Conservation (phyloP, 2,329 filamentous ascomycete species). For the Penicillium sclerotiorum region DNA sequence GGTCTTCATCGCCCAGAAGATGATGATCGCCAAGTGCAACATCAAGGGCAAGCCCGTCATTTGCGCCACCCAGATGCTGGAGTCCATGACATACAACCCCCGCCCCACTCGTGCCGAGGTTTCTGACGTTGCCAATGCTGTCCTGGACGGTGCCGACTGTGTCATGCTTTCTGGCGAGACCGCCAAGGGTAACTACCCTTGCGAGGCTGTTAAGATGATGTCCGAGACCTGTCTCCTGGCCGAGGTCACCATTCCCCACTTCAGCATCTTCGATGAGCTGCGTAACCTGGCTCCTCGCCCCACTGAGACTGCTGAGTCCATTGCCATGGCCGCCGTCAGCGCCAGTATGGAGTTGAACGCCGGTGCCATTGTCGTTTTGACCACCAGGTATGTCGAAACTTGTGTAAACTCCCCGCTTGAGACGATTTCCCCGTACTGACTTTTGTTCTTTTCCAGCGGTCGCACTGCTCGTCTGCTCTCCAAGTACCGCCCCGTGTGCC, state of each 20-base stretch:
- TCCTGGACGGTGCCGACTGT: constrained; percentile 96
- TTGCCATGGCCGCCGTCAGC: constrained; percentile 94
- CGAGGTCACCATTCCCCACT: constrained; percentile 95
- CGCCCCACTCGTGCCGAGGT: constrained; percentile 97
- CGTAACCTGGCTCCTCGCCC: constrained; percentile 80
- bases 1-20: constrained; percentile 99
- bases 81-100: constrained; percentile 99
- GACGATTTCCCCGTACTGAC: constrained; percentile 18
- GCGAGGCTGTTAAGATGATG: constrained; percentile 95
- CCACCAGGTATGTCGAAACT: constrained; percentile 69
- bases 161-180: constrained; percentile 99
- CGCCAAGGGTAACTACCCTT: constrained; percentile 94
- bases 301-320: constrained; percentile 86
- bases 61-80: constrained; percentile 98
- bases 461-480: constrained; percentile 92
- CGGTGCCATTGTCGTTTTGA: constrained; percentile 92
- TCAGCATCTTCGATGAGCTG: constrained; percentile 95
- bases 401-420: neutral
- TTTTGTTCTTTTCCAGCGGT: constrained; percentile 57
- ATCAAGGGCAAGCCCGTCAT: constrained; percentile 98
- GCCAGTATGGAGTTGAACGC: constrained; percentile 95
- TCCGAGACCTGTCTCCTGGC: constrained; percentile 95
- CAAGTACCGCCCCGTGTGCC: constrained; percentile 98
- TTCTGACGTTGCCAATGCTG: constrained; percentile 96
- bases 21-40: constrained; percentile 99